These are phyloP conservation scores for Samsoniella hepiali DNA, from an alignment of 2,329 filamentous ascomycete species.

Conservation along the genomic window DNA sequence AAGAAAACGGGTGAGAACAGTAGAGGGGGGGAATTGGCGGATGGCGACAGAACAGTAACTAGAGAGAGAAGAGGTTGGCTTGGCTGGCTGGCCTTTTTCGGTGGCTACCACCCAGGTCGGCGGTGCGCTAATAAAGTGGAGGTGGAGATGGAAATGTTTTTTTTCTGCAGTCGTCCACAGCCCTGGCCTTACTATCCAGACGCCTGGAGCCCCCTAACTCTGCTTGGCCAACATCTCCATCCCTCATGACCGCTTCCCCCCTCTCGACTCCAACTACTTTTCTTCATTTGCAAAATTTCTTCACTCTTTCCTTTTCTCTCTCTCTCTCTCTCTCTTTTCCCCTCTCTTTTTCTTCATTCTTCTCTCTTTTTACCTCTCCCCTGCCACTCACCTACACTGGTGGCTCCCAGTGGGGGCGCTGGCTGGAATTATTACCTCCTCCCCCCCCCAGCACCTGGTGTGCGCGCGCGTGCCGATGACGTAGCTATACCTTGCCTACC, in stretches of 20 bases:
- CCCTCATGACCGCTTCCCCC: too few species aligned
- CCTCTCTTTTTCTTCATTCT: too few species aligned
- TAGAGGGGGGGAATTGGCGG: neutral
- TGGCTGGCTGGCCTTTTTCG: too few species aligned
- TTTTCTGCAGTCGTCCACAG: neutral
- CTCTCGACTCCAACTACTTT: too few species aligned
- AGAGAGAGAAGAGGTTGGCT: too few species aligned
- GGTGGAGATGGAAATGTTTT: neutral
- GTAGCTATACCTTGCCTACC: neutral
- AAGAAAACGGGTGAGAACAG: neutral
- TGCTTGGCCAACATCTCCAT: too few species aligned
- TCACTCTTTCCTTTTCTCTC: too few species aligned
- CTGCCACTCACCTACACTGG: too few species aligned
- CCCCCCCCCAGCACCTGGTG: neutral
- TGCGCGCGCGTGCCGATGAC: neutral
- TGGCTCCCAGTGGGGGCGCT: neutral
- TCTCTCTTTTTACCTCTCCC: too few species aligned
- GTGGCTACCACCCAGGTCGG: neutral
- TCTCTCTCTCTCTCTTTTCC: too few species aligned
- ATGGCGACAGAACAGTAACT: neutral
- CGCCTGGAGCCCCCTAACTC: neutral
- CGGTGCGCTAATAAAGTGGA: constrained; percentile 8
- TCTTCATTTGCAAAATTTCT: too few species aligned
- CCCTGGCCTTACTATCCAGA: neutral
- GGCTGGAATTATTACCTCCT: neutral